Percentiles rank a stretch among this genome's conserved stretches.
phyloP scores from a whole-genome alignment of 805 yeast genomes.

The Starmerella asiatica region DNA sequence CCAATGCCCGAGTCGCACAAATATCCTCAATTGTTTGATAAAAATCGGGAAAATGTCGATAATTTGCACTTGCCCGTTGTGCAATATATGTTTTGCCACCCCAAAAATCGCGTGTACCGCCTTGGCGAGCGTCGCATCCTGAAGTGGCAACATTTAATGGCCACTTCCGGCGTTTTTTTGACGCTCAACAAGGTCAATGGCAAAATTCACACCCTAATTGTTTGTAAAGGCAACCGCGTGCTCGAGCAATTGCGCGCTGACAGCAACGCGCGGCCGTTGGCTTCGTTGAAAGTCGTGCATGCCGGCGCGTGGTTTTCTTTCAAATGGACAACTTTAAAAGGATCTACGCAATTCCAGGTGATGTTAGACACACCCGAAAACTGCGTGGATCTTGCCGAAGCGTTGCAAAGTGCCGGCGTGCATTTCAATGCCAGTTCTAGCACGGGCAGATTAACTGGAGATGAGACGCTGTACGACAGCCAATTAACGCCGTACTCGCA shows the following conservation, averaged over 20 bases:
- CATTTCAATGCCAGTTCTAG: too few relatives aligned
- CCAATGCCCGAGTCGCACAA: too few relatives aligned
- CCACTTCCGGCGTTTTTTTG: constrained; percentile 2
- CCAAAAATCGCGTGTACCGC: constrained; percentile 4
- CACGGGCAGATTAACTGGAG: too few relatives aligned
- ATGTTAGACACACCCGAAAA: neutral
- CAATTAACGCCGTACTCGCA: neutral
- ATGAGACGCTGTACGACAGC: neutral
- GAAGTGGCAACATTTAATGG: constrained; percentile 13
- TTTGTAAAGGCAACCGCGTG: neutral
- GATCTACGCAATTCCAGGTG: constrained; percentile 10
- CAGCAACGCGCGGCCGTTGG: neutral
- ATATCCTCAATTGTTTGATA: too few relatives aligned
- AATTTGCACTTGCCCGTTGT: neutral
- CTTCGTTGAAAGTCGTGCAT: neutral
- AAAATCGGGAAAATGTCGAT: too few relatives aligned
- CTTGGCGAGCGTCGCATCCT: constrained; percentile 1
- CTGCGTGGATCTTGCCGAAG: neutral
- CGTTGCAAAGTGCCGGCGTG: neutral
- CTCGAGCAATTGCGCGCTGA: constrained; percentile 2
- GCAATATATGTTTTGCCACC: constrained; percentile 14
- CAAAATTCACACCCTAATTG: neutral
- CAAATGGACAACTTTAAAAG: constrained; percentile 10
- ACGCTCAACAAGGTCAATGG: neutral
- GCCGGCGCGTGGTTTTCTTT: constrained; percentile 3